These are phyloP conservation scores for Lagenaria siceraria DNA, from an alignment of 306 rosid species.

Conservation along the genomic window DNA sequence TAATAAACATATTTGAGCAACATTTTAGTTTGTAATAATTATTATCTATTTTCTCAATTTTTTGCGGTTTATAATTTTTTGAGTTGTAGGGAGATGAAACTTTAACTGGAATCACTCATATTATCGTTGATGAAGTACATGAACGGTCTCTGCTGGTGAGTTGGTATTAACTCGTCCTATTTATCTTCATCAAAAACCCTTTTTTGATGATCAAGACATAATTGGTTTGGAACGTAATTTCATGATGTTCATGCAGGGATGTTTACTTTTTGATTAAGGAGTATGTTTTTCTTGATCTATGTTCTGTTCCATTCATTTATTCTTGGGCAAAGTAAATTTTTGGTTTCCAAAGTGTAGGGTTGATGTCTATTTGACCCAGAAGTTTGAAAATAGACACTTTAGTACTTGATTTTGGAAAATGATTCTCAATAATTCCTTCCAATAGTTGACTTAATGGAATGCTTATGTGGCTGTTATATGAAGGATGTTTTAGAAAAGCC, in stretches of 20 bases:
- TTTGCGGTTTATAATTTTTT: not conserved
- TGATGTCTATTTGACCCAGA: not conserved
- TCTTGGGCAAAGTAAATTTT: not conserved
- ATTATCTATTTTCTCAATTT: not conserved
- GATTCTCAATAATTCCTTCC: not conserved
- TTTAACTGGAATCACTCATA: conserved; percentile 71
- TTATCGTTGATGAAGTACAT: conserved; percentile 95
- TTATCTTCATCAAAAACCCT: not conserved
- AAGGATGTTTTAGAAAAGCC: not conserved
- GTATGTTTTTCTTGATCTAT: not conserved
- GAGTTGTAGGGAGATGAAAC: conserved; percentile 58
- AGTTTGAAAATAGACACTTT: not conserved
- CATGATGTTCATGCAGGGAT: not conserved
- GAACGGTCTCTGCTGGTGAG: conserved; percentile 93
- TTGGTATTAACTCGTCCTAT: conserved; percentile 6
- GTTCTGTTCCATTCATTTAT: not conserved
- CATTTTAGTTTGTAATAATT: not conserved
- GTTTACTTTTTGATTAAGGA: not conserved
- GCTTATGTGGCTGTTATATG: not conserved
- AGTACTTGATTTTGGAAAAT: not conserved
- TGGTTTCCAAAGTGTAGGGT: not conserved
- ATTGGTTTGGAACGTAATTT: not conserved
- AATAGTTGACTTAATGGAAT: not conserved
- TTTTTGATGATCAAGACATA: not conserved
- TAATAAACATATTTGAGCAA: not conserved